These are phyloP conservation scores for Haplosporangium sp. DNA, from an alignment of 371 early-diverging fungal species.

Conservation along the genomic window DNA sequence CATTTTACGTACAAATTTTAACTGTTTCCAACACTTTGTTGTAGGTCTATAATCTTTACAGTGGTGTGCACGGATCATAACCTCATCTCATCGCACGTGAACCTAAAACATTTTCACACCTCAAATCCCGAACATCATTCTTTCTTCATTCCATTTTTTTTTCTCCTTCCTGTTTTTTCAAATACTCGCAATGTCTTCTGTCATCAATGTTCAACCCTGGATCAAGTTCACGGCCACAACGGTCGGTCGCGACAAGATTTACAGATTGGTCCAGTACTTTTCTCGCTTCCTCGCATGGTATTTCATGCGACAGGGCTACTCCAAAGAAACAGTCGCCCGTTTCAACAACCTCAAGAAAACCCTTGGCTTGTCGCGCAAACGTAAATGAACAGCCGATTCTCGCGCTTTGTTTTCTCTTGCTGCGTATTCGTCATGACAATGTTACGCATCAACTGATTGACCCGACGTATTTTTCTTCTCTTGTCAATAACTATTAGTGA, in stretches of 20 bases:
- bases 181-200: conserved; percentile 12
- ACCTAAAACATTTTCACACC: not conserved
- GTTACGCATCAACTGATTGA: too few species aligned
- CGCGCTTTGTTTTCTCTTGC: not conserved
- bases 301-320: conserved; percentile 58
- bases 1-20: too few species aligned
- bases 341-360: conserved; percentile 65
- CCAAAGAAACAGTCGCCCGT: conserved; percentile 62
- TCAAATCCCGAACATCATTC: not conserved
- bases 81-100: not conserved
- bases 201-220: conserved; percentile 49
- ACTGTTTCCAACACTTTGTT: too few species aligned
- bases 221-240: conserved; percentile 64
- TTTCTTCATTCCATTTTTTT: not conserved
- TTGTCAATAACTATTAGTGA: conserved; percentile 11
- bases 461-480: too few species aligned
- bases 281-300: conserved; percentile 74
- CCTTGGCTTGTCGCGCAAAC: conserved; percentile 72
- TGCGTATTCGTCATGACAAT: not conserved
- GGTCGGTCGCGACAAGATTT: conserved; percentile 82
- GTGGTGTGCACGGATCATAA: not conserved
- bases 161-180: not conserved
- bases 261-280: conserved; percentile 81
- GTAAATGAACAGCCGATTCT: conserved; percentile 25
- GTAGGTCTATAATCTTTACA: too few species aligned